These are phyloP conservation scores for Globisporangium paddicum DNA, from an alignment of 352 stramenopile genomes.

Conservation along the genomic window DNA sequence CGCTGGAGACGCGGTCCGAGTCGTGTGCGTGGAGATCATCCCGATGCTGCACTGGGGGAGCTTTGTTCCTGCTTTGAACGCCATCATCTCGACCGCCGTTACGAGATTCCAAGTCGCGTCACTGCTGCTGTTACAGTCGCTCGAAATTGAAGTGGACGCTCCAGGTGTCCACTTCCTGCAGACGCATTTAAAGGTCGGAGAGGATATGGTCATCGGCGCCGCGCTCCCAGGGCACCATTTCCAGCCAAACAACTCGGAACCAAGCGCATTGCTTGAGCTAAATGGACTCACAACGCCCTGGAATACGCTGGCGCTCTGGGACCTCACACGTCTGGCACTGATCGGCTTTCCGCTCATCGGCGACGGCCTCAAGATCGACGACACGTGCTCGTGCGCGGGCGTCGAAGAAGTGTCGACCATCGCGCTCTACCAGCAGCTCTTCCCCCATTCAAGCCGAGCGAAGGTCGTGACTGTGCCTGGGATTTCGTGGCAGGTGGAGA, in stretches of 20 bases:
- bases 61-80: slow-evolving; percentile 95
- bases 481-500: slow-evolving; percentile 80
- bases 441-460: slow-evolving; percentile 48
- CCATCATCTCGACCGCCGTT: slow-evolving; percentile 74
- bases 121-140: slow-evolving; percentile 87
- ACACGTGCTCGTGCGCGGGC: slow-evolving; percentile 36
- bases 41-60: slow-evolving; percentile 92
- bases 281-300: slow-evolving; percentile 91
- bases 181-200: slow-evolving; percentile 56
- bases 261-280: slow-evolving; percentile 47
- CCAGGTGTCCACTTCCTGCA: slow-evolving; percentile 52
- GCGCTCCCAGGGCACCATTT: slow-evolving; percentile 82
- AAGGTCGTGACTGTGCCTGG: slow-evolving; percentile 82
- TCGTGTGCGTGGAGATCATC: slow-evolving; percentile 60
- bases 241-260: slow-evolving; percentile 10
- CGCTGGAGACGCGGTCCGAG: background rate
- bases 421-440: slow-evolving; percentile 87
- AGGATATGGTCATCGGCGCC: slow-evolving; percentile 89
- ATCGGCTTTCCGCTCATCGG: slow-evolving; percentile 89
- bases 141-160: slow-evolving; percentile 80
- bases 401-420: slow-evolving; percentile 95
- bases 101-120: slow-evolving; percentile 42
- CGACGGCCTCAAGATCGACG: slow-evolving; percentile 70
- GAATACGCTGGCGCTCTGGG: slow-evolving; percentile 96
- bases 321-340: slow-evolving; percentile 85